These are phyloP conservation scores for Paraconiothyrium brasiliense DNA, from an alignment of 2,329 filamentous ascomycete species.

Conservation along the genomic window DNA sequence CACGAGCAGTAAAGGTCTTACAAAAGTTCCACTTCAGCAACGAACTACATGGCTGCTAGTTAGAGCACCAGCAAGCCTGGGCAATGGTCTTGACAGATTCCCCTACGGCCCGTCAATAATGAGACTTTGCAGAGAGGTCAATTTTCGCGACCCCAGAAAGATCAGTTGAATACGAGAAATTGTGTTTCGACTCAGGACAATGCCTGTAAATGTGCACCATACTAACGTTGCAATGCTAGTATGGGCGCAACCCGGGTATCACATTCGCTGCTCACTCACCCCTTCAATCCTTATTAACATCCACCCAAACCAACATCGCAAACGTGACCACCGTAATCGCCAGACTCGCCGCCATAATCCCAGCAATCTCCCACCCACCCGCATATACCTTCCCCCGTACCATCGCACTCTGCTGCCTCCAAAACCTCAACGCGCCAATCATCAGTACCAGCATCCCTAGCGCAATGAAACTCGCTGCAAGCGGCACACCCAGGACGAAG, in stretches of 20 bases:
- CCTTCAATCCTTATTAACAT: constrained; percentile 28
- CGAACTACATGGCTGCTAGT: too few relatives aligned
- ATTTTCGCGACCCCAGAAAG: too few relatives aligned
- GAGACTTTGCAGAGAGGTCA: too few relatives aligned
- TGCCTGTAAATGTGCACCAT: neutral
- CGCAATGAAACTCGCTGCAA: constrained; percentile 61
- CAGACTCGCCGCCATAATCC: constrained; percentile 57
- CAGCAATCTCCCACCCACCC: constrained; percentile 67
- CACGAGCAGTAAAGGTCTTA: too few relatives aligned
- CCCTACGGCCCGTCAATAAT: too few relatives aligned
- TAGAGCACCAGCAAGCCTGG: too few relatives aligned
- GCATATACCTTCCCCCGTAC: constrained; percentile 65
- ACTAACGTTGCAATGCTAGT: neutral
- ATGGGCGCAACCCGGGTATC: neutral
- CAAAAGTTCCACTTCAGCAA: too few relatives aligned
- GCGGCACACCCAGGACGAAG: constrained; percentile 67
- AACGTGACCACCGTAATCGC: constrained; percentile 26
- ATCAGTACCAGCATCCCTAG: constrained; percentile 60
- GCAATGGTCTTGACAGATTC: too few relatives aligned
- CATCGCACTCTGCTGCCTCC: constrained; percentile 68
- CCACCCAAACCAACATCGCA: constrained; percentile 21
- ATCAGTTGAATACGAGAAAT: too few relatives aligned
- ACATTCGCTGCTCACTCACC: neutral
- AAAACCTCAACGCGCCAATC: constrained; percentile 68
- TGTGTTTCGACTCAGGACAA: too few relatives aligned